Conservation (phyloP, 1,284 basidiomycete species). For the Salmacisia buchloeana region DNA sequence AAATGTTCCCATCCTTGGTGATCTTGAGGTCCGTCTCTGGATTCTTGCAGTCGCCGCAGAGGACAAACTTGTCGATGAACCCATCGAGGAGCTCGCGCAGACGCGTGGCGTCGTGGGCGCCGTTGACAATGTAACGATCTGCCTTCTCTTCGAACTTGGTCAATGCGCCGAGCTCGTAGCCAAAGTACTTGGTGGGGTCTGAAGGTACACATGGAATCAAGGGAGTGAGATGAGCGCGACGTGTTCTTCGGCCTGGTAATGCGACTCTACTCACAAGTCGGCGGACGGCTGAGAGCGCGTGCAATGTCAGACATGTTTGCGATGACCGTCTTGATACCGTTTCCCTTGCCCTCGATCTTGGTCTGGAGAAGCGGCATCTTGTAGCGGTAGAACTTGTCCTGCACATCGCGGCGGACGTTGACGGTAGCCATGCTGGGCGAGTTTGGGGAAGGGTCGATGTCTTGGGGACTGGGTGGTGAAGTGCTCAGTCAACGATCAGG, state of each 20-base stretch:
- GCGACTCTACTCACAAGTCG: conserved; percentile 58
- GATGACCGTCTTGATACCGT: conserved; percentile 86
- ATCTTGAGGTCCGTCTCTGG: conserved; percentile 96
- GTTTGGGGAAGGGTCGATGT: neutral
- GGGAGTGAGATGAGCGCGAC: neutral
- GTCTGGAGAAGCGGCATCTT: conserved; percentile 92
- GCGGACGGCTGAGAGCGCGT: conserved; percentile 86
- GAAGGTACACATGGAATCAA: no score
- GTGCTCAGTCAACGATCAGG: neutral
- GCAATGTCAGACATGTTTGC: conserved; percentile 96
- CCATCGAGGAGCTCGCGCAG: conserved; percentile 90
- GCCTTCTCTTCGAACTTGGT: conserved; percentile 92
- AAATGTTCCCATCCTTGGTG: conserved; percentile 71
- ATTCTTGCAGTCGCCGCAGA: conserved; percentile 97
- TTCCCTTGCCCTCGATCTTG: conserved; percentile 98
- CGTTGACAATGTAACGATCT: conserved; percentile 98
- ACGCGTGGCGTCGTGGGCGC: conserved; percentile 84
- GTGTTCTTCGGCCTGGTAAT: neutral
- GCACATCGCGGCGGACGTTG: conserved; percentile 97
- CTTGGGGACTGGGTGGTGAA: neutral
- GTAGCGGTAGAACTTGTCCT: conserved; percentile 61
- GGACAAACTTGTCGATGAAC: conserved; percentile 94
- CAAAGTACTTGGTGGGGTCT: conserved; percentile 99
- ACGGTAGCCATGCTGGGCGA: conserved; percentile 61
- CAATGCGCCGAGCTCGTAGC: conserved; percentile 95